Percentiles rank a stretch among this genome's conserved stretches.
phyloP scores from a whole-genome alignment of 23 red algal genomes.

The Gracilaria domingensis region DNA sequence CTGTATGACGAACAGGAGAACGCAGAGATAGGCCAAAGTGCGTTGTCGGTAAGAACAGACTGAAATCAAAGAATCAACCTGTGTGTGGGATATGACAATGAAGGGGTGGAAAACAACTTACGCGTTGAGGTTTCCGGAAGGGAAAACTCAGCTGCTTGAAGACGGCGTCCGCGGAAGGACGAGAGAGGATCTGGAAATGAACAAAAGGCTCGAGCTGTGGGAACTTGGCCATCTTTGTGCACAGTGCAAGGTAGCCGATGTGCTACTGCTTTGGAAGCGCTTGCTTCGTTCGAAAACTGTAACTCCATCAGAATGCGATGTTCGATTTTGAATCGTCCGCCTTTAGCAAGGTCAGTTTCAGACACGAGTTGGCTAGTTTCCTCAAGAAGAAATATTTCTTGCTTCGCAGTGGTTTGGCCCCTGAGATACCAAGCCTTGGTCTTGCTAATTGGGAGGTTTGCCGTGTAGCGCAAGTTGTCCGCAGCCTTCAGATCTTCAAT shows the following conservation, averaged over 20 bases:
- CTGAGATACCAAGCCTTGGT: too few relatives aligned
- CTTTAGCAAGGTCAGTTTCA: background rate
- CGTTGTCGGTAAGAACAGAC: background rate
- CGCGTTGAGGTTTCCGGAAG: conserved; percentile 26
- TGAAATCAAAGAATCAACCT: background rate
- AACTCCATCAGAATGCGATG: conserved; percentile 17
- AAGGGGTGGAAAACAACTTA: conserved; percentile 9
- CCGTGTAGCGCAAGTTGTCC: too few relatives aligned
- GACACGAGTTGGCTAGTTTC: too few relatives aligned
- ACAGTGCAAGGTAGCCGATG: conserved; percentile 67
- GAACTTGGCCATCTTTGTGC: conserved; percentile 45
- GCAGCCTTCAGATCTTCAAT: too few relatives aligned
- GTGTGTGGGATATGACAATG: too few relatives aligned
- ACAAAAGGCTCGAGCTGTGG: conserved; percentile 64
- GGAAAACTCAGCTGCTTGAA: conserved; percentile 22
- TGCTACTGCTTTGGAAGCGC: background rate
- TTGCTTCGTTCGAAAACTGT: conserved; percentile 10
- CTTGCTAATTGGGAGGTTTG: too few relatives aligned
- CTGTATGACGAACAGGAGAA: background rate
- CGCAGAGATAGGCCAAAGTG: background rate
- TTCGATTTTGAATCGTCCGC: background rate
- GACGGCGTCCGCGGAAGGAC: conserved; percentile 49
- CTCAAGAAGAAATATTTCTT: too few relatives aligned
- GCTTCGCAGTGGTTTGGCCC: too few relatives aligned
- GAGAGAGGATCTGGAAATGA: conserved; percentile 56